Conservation (phyloP, 2,329 filamentous ascomycete species). For the Penicillium fuscoglaucum region DNA sequence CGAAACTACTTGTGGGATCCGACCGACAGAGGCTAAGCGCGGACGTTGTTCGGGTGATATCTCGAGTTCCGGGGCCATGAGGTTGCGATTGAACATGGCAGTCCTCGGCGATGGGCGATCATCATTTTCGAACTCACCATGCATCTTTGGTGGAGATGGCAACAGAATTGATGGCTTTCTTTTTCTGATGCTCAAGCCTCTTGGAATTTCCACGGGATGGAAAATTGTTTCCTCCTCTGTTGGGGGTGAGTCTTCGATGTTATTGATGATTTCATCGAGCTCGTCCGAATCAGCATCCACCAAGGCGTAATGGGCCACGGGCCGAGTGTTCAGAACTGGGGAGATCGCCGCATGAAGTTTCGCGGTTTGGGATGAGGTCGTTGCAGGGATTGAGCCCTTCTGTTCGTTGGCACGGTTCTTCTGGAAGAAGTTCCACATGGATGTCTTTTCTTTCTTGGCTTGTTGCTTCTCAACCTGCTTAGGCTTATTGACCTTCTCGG, state of each 20-base stretch:
- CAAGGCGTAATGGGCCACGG: conserved; percentile 60
- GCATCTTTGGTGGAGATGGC: conserved; percentile 44
- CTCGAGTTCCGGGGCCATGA: conserved; percentile 17
- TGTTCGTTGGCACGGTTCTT: conserved; percentile 34
- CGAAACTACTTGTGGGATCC: conserved; percentile 80
- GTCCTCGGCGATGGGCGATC: conserved; percentile 37
- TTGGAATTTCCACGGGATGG: conserved; percentile 28
- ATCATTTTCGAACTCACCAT: conserved; percentile 32
- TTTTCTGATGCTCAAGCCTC: conserved; percentile 34
- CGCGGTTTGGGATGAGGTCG: conserved; percentile 19
- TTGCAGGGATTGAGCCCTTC: conserved; percentile 28
- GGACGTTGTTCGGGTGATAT: conserved; percentile 43
- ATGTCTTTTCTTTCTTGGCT: conserved; percentile 37
- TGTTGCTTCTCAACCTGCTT: conserved; percentile 35
- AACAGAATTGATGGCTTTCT: conserved; percentile 42
- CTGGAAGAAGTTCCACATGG: conserved; percentile 62
- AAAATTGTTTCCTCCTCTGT: conserved; percentile 35
- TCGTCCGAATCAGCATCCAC: conserved; percentile 49
- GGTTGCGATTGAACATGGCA: conserved; percentile 38
- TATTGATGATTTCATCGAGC: conserved; percentile 42
- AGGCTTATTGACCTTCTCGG: conserved; percentile 20
- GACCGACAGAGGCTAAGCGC: conserved; percentile 75
- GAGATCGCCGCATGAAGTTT: conserved; percentile 46
- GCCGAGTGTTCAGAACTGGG: conserved; percentile 40
- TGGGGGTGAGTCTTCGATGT: conserved; percentile 42